phyloP scores from a whole-genome alignment of 2,329 filamentous ascomycete species.

The Pseudocercospora pini-densiflorae region DNA sequence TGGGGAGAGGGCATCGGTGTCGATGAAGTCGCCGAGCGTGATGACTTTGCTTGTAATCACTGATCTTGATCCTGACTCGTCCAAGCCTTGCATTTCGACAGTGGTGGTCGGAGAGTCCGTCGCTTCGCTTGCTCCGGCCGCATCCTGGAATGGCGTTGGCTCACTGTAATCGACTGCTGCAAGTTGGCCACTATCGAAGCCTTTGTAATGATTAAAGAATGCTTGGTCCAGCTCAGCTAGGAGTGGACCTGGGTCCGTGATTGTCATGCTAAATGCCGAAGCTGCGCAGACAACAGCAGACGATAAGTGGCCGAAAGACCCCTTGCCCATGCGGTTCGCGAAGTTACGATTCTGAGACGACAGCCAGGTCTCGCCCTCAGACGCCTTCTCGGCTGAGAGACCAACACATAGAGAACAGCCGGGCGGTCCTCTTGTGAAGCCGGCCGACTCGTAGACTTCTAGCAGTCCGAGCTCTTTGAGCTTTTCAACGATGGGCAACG shows the following conservation, averaged over 20 bases:
- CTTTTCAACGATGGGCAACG: constrained; percentile 15
- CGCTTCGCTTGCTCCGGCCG: neutral
- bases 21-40: constrained; percentile 16
- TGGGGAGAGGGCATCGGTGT: constrained; percentile 16
- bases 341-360: constrained; percentile 20
- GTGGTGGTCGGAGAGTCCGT: neutral
- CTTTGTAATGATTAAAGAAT: constrained; percentile 2
- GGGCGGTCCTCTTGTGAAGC: constrained; percentile 10
- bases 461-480: constrained; percentile 10
- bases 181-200: neutral
- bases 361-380: constrained; percentile 12
- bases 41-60: neutral
- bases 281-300: constrained; percentile 17
- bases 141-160: neutral
- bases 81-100: neutral
- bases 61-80: neutral
- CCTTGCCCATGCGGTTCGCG: constrained; percentile 20
- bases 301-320: constrained; percentile 15
- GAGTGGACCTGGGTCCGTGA: constrained; percentile 16
- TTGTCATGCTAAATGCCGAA: constrained; percentile 14
- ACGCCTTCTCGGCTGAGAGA: constrained; percentile 15
- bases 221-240: constrained; percentile 1
- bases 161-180: neutral
- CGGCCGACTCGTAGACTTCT: constrained; percentile 12
- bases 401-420: constrained; percentile 16